Evolutionary conservation across 202 grass and related monocot species (phyloP), one percentile per base, ranked within the genome.

Genomic region (Bolboschoenoplectus hybrid): DNA sequence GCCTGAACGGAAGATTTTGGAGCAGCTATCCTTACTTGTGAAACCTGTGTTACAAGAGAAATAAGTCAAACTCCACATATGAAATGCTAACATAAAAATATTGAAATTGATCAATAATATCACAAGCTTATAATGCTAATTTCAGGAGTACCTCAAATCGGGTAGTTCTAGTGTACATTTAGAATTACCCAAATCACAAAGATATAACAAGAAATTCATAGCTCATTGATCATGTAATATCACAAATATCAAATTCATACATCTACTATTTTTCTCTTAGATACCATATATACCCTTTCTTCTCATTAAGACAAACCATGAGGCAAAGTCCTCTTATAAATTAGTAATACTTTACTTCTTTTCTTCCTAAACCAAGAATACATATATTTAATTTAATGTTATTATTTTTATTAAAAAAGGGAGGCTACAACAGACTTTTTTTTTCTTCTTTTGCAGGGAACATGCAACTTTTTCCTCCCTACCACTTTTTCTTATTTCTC

Each of bases 1-100:
- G 87, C 87, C 70, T 98, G 95, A 85, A 93, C 63, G 68, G 90
- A 97, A 80, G 91, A 90, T 92, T 87, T 91, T 82, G 84, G 41
- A 77, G 91, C 87, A 88, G 90, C 85, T 77, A 95, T 63, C 84
- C 93, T 87, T 74, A 91, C 88, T 92, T 98, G 95, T 84, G 90
- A 82, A 86, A 98, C 93, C 95, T 98, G 84, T 84, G 84, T 41
- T 89, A 91, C 68, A 79, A 87, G 79, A 85, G 13, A 63, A 81
- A 53, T 8, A 49, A 49, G 38, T 81, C 17, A 85, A 57, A 38
- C 16, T 81, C 38, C 10, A 43, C 20, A 83, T n/a, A 14, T 52
- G 2, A 66, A 83, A 83, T 36, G 46, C 41, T 39, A 55, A 83
- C 12, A 83, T 67, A 64, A 83, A 26, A 16, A 67, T 16, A 66